A percentile compares a stretch with the other conserved stretches of the same genome.
These are phyloP conservation scores for Decorospora gaudefroyi DNA, from an alignment of 2,329 filamentous ascomycete species.

Conservation along the genomic window DNA sequence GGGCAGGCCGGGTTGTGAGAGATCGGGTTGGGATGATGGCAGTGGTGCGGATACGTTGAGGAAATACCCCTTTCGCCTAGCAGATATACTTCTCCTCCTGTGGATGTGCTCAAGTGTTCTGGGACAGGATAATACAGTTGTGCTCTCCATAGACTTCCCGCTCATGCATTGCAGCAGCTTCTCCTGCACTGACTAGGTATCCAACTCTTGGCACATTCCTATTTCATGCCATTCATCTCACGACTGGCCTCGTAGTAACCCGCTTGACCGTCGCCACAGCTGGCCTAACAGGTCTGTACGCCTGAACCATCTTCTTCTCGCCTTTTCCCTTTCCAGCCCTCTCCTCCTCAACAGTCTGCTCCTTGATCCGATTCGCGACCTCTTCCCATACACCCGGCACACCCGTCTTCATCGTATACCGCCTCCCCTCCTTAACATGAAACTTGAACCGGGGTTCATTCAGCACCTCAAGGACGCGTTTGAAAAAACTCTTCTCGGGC, in stretches of 20 bases:
- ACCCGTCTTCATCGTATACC: conserved; percentile 38
- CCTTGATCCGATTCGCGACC: conserved; percentile 36
- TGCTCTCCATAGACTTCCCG: too few species aligned
- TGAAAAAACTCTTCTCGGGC: conserved; percentile 24
- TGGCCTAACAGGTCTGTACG: background rate
- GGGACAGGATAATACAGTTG: background rate
- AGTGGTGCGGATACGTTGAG: background rate
- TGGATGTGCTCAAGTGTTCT: background rate
- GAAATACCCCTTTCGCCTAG: conserved; percentile 9
- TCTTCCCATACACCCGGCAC: conserved; percentile 46
- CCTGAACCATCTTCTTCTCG: background rate
- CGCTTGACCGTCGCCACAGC: conserved; percentile 3
- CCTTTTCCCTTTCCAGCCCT: conserved; percentile 3
- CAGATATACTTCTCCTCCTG: too few species aligned
- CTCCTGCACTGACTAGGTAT: too few species aligned
- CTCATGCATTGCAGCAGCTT: too few species aligned
- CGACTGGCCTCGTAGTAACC: conserved; percentile 5
- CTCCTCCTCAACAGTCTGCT: conserved; percentile 25
- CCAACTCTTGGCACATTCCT: too few species aligned
- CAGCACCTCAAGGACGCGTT: conserved; percentile 28
- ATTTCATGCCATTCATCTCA: conserved; percentile 11
- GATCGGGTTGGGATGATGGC: background rate
- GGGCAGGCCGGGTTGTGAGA: too few species aligned
- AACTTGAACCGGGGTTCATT: conserved; percentile 43
- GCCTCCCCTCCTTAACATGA: conserved; percentile 42